Percentiles rank a stretch among this genome's conserved stretches.
phyloP scores from a whole-genome alignment of 2,329 filamentous ascomycete genomes.

The Teratosphaeria nubilosa region DNA sequence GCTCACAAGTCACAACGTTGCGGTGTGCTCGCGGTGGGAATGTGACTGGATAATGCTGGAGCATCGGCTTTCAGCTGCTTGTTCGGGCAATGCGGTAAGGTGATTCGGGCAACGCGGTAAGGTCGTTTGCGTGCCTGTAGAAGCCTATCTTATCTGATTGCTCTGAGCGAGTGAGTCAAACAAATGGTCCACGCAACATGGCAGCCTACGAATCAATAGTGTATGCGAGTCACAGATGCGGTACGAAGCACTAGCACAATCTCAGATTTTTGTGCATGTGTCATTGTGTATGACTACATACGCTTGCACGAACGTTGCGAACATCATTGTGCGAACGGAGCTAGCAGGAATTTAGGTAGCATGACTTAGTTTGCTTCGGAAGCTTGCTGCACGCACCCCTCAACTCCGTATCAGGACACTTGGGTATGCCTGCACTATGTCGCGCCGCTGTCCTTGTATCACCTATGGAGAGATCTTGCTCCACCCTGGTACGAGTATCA shows the following conservation, averaged over 20 bases:
- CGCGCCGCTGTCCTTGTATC: background rate
- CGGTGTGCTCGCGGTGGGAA: background rate
- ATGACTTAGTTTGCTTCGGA: background rate
- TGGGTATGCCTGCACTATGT: background rate
- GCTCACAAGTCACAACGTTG: background rate
- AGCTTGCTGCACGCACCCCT: background rate
- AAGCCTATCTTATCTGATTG: background rate
- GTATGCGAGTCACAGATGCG: background rate
- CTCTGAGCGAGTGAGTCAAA: background rate
- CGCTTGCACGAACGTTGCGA: background rate
- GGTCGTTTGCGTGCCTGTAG: background rate
- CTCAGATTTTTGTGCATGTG: background rate
- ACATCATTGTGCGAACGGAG: background rate
- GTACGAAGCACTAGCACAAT: background rate
- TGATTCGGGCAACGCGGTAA: background rate
- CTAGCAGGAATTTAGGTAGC: background rate
- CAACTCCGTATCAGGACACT: background rate
- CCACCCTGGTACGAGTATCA: background rate
- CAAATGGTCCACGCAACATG: background rate
- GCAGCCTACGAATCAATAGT: background rate
- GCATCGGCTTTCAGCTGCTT: background rate
- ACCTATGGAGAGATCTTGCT: background rate
- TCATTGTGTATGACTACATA: background rate
- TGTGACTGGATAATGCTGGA: background rate
- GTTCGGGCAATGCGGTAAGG: background rate